These are phyloP conservation scores for Brasenia schreberi DNA, from an alignment of 164 flowering plant genomes.

Conservation along the genomic window DNA sequence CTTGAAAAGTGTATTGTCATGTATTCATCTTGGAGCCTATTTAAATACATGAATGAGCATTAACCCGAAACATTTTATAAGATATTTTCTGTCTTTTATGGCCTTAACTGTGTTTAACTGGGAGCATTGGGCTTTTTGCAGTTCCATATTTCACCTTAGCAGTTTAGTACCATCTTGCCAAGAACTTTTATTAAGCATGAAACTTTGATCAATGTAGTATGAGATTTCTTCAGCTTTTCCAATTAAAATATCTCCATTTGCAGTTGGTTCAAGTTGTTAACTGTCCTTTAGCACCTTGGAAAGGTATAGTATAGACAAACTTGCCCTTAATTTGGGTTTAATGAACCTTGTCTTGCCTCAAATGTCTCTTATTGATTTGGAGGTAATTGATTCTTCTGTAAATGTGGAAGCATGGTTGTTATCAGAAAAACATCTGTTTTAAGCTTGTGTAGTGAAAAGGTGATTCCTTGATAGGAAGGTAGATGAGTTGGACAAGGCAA, in stretches of 20 bases:
- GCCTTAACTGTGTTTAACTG: not conserved
- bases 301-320: not conserved
- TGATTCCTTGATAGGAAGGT: conserved; percentile 48
- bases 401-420: not conserved
- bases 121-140: not conserved
- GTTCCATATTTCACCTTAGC: not conserved
- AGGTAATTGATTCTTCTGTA: not conserved
- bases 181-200: not conserved
- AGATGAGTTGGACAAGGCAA: conserved; percentile 81
- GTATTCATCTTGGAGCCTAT: not conserved
- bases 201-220: not conserved
- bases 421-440: not conserved
- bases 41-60: too few species aligned
- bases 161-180: not conserved
- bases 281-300: not conserved
- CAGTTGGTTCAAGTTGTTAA: not conserved
- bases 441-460: conserved; percentile 1
- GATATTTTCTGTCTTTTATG: not conserved
- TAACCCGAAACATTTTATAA: not conserved
- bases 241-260: too few species aligned
- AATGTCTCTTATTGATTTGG: not conserved
- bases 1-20: not conserved
- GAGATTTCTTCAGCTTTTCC: not conserved
- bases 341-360: not conserved
- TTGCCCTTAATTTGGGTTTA: not conserved